These are phyloP conservation scores for Diaporthe sp. DNA, from an alignment of 2,329 filamentous ascomycete genomes.

Conservation along the genomic window DNA sequence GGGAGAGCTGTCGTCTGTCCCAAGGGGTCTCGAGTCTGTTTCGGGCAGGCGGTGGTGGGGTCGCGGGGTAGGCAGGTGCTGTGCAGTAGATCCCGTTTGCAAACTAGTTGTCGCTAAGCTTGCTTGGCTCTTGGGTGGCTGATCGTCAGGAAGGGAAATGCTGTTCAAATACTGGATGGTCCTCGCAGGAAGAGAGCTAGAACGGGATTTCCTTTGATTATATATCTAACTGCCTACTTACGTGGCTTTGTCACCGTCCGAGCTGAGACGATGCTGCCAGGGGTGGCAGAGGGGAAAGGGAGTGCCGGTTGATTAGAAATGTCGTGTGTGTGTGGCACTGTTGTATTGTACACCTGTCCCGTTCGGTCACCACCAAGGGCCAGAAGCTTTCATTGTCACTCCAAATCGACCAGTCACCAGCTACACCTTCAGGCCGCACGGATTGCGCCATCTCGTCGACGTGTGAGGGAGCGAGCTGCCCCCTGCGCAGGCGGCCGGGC, in stretches of 20 bases:
- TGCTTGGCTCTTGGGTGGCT: not conserved
- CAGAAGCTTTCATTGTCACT: constrained; percentile 4
- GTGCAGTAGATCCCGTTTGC: constrained; percentile 24
- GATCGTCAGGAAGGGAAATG: not conserved
- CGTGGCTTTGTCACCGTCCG: constrained; percentile 14
- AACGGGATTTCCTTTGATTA: not conserved
- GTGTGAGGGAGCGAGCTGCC: not conserved
- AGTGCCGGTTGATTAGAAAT: constrained; percentile 32
- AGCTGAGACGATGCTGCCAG: constrained; percentile 15
- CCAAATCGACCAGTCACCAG: constrained; percentile 3
- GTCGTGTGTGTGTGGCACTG: not conserved
- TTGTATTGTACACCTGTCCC: constrained; percentile 5
- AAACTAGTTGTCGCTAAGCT: constrained; percentile 12
- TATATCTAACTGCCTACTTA: not conserved
- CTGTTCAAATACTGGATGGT: not conserved
- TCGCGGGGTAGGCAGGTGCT: constrained; percentile 22
- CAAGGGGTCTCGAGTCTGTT: not conserved
- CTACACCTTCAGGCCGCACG: not conserved
- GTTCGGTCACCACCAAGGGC: constrained; percentile 8
- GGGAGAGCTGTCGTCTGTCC: constrained; percentile 24
- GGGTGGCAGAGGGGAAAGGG: not conserved
- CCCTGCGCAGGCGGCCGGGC: not conserved
- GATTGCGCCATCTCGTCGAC: constrained; percentile 30
- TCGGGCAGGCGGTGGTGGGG: constrained; percentile 24
- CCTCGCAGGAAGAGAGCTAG: not conserved